Base-by-base conservation (phyloP, 2,329 filamentous ascomycete species). In the Graphium sp. region DNA sequence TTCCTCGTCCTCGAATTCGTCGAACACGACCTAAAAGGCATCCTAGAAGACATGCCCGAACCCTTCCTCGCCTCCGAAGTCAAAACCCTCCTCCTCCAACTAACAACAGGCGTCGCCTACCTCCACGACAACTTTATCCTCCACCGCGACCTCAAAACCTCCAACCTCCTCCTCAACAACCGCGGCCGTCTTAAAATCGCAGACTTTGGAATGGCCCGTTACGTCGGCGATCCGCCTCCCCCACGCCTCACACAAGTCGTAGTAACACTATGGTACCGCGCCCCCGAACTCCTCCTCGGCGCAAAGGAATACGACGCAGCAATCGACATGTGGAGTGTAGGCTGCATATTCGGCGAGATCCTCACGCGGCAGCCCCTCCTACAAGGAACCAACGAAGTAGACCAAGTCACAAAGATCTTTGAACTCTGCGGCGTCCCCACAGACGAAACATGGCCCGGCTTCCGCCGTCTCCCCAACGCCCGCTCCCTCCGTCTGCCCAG, bases 1-100 rank as follows among this genome's bases (percentile, higher is more conserved):
- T 91, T 83, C 50, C 71, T 98, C 32, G 89, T 95, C 37, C 87
- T 98, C 64, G 85, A 94, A 47, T 98, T 95, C 52, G 63, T 94
- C 43, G 87, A 95, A 58, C 89, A 98, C 60, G 89, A 98, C 46
- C 72, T 98, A 32, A 92, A 91, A 53, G 81, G 78, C 31, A 67
- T 98, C 32, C 78, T 93, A 37, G 81, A 91, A 50, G 81, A 91
- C 46, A 93, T 95, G 83, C 69, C 77, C 29, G 82, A 94, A 46
- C 84, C 85, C 0, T 98, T 98, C 49, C 66, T 92, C 32, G 77
- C 81, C 2, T 92, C 82, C 23, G 89, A 98, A 52, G 73, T 83
- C 45, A 98, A 98, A 52, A 87, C 82, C 1, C 67, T 98, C 15
- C 65, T 95, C 31, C 62, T 74, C 2, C 89, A 98, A 50, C 70